Base-by-base conservation (phyloP, 352 stramenopile genomes). In the Phytophthora tubulina region DNA sequence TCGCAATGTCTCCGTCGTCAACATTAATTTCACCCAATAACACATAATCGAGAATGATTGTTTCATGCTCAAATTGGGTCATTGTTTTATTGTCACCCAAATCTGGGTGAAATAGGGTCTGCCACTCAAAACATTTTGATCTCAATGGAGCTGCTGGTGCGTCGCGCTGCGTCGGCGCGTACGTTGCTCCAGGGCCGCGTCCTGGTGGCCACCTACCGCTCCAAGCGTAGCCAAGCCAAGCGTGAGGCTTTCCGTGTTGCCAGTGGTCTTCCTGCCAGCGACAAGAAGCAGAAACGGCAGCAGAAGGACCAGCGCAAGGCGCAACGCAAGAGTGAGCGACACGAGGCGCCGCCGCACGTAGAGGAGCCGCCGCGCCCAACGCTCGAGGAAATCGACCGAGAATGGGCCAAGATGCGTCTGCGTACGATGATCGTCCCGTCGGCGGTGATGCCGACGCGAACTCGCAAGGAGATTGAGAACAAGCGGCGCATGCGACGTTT, bases 401-500 rank as follows among this genome's bases (percentile, higher is more conserved):
- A 86, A 35, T 89, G 82, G 82, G 63, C 60, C n/a, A 64, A 49
- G 15, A 83, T 89, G 80, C 82, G 82, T 35, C 48, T 54, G 44
- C 70, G 80, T 13, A 77, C 82, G 11, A 56, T 70, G 45, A 33
- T 72, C 8, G 62, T 82, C 48, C 79, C 74, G 2, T 73, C 78
- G 6, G 77, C 75, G 11, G 69, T 86, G 17, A 56, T 88, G n/a
- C 70, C 82, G 6, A 63, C 58, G 21, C 64, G 75, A 4, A 79
- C 75, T 27, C 78, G 79, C 51, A 80, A 81, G 32, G 77, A 84
- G 58, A 83, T 89, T 49, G 69, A 86, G 72, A 89, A 89, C 78
- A 86, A 81, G 60, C 74, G 80, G 46, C 83, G 83, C 31, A 91
- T 91, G 83, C 70, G 76, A 0, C 81, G 83, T 35, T 77, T 91